phyloP scores from a whole-genome alignment of 129 eudicot species.

The Escallonia rubra region DNA sequence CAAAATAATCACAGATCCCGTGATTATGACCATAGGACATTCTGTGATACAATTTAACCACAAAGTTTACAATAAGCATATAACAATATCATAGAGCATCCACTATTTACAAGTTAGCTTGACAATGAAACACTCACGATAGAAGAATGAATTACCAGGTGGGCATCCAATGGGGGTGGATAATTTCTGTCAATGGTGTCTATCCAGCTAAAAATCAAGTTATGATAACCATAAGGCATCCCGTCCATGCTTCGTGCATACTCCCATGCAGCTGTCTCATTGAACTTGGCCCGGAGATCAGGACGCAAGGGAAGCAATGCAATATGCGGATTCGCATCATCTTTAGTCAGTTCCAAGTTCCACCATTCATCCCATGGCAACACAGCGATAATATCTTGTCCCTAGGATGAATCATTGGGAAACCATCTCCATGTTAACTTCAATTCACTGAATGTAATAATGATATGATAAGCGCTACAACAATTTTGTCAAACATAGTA shows the following conservation, averaged over 20 bases:
- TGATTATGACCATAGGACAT: too few species aligned
- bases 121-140: background rate
- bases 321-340: slow-evolving; percentile 84
- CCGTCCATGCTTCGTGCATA: slow-evolving; percentile 82
- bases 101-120: background rate
- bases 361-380: slow-evolving; percentile 99
- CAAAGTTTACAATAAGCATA: too few species aligned
- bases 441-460: background rate
- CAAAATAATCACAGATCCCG: too few species aligned
- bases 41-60: too few species aligned
- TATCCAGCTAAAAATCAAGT: slow-evolving; percentile 94
- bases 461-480: background rate
- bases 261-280: slow-evolving; percentile 96
- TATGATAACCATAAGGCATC: slow-evolving; percentile 82
- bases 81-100: too few species aligned
- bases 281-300: slow-evolving; percentile 71
- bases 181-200: slow-evolving; percentile 75
- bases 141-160: slow-evolving; percentile 54
- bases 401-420: slow-evolving; percentile 30
- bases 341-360: slow-evolving; percentile 80
- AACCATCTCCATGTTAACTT: background rate
- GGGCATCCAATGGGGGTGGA: slow-evolving; percentile 92
- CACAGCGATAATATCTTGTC: slow-evolving; percentile 73
- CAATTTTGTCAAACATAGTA: too few species aligned
- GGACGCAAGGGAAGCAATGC: slow-evolving; percentile 97